Evolutionary conservation across 805 yeast genomes (phyloP), one percentile per base, ranked within the genome.

Genomic region (Candida coquimbonensis): DNA sequence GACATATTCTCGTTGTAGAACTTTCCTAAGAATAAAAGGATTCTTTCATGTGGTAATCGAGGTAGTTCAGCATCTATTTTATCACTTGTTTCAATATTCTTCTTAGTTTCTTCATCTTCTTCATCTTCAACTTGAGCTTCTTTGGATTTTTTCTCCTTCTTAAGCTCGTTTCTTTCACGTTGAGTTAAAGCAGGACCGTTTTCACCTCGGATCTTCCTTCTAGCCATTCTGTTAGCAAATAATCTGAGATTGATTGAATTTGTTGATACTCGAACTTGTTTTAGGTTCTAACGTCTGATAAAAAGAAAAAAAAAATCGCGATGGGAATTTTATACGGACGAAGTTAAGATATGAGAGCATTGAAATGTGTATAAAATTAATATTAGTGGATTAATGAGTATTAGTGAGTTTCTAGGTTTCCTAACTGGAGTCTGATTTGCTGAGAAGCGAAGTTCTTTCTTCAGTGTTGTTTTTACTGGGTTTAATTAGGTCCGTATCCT

Each of bases 371-470:
- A 21, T 21, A 21, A 21, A 21, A 21, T 21, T 3, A 21, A 21
- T 21, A 21, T 21, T 21, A 21, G 24, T 21, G 24, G 24, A 21
- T 21, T 21, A 21, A 6, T 21, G 24, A 21, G 24, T 21, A 21
- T 21, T 21, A 6, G 24, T 21, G 24, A 6, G 24, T 5, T 21
- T 21, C 7, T 21, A 21, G 24, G 24, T 21, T 6, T 21, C 5
- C 4, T 6, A 21, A 6, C 24, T 21, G 24, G 24, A 21, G 16
- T 39, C 42, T 21, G 39, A 25, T n/a, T 49, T 59, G 44, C 60
- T 55, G 19, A 59, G 38, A 9, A 59, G 56, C 14, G 58, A 55
- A 13, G 58, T 49, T 49, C 59, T 57, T 49, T 59, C 63, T 11
- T 47, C 47, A 9, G 13, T 11, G 14, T 36, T 43, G 6, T 40